phyloP scores from a whole-genome alignment of 106 monocot genomes.

The Phalaenopsis aphrodite region DNA sequence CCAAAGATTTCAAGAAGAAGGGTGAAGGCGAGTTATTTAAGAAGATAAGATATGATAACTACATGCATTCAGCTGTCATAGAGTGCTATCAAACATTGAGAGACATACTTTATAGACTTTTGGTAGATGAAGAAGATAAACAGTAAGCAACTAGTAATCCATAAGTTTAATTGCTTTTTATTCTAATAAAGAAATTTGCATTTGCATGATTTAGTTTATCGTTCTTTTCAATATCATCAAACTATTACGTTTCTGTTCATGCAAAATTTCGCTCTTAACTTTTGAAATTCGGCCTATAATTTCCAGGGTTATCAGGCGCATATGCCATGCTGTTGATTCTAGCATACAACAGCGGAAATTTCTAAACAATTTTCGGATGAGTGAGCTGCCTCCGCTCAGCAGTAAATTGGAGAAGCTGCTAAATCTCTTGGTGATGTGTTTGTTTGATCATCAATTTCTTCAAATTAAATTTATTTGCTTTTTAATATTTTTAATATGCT shows the following conservation, averaged over 20 bases:
- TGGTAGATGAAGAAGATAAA: slow-evolving; percentile 45
- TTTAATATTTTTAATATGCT: slow-evolving; percentile 2
- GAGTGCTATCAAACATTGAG: slow-evolving; percentile 86
- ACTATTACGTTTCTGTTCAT: slow-evolving; percentile 3
- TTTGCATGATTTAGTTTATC: slow-evolving; percentile 1
- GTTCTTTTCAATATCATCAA: neutral
- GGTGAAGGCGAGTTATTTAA: slow-evolving; percentile 67
- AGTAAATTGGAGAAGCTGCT: slow-evolving; percentile 78
- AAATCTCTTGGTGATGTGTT: slow-evolving; percentile 52
- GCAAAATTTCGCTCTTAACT: neutral
- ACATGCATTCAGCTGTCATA: slow-evolving; percentile 66
- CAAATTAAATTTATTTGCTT: neutral
- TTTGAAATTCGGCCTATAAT: neutral
- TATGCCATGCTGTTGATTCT: slow-evolving; percentile 28
- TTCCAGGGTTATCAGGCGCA: slow-evolving; percentile 47
- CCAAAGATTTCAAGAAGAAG: slow-evolving; percentile 79
- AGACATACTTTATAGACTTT: slow-evolving; percentile 58
- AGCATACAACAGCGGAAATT: slow-evolving; percentile 42
- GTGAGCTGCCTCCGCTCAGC: slow-evolving; percentile 80
- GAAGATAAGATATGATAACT: slow-evolving; percentile 72
- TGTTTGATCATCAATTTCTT: neutral
- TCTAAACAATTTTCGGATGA: slow-evolving; percentile 58
- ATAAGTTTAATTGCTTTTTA: neutral
- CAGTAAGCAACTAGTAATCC: slow-evolving; percentile 33
- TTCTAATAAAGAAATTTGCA: neutral